phyloP scores from a whole-genome alignment of 139 green algal genomes.

The Nannochloris sp. region DNA sequence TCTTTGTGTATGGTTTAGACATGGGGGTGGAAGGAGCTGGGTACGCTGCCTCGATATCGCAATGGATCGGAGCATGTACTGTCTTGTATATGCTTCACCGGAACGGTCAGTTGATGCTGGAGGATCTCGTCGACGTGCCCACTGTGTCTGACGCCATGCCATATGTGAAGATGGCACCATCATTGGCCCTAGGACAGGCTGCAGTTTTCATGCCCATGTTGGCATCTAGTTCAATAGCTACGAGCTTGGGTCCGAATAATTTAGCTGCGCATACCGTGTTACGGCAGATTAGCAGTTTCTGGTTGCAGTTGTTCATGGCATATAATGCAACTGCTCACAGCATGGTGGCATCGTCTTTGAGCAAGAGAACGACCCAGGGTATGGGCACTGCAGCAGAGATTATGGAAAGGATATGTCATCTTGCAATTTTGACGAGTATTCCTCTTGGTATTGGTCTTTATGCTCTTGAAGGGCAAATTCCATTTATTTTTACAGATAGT shows the following conservation, averaged over 20 bases:
- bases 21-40: constrained; percentile 53
- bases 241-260: constrained; percentile 12
- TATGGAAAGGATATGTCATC: constrained; percentile 19
- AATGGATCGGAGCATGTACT: constrained; percentile 35
- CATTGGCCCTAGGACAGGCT: constrained; percentile 17
- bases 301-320: constrained; percentile 23
- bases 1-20: constrained; percentile 40
- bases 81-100: constrained; percentile 22
- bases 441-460: constrained; percentile 9
- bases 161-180: constrained; percentile 14
- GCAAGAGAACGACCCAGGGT: not conserved
- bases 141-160: not conserved
- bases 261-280: constrained; percentile 29
- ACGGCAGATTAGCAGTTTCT: constrained; percentile 26
- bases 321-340: constrained; percentile 27
- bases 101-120: constrained; percentile 8
- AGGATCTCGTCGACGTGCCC: constrained; percentile 16
- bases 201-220: constrained; percentile 24
- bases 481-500: constrained; percentile 25
- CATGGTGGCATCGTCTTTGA: constrained; percentile 20
- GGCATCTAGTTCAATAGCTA: constrained; percentile 19
- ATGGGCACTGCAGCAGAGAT: constrained; percentile 7
- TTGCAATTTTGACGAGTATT: constrained; percentile 14
- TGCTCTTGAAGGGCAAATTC: constrained; percentile 6
- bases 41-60: constrained; percentile 42